Evolutionary conservation across 345 rosid genomes (phyloP), one percentile per base, ranked within the genome.

Genomic region (Kernera saxatilis): DNA sequence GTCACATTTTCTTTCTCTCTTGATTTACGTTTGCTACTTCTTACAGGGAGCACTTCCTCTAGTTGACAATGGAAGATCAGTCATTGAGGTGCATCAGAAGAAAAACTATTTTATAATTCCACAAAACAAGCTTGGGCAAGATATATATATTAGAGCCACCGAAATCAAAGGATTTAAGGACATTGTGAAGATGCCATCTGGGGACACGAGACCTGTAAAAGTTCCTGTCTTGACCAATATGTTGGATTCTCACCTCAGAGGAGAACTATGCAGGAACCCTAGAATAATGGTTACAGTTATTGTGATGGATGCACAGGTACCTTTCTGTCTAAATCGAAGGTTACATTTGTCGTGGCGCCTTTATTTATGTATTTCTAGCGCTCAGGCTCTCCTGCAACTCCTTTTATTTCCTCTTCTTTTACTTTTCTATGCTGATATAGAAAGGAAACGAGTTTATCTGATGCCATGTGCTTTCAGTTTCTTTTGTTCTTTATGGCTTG

Each of bases 121-220:
- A 36, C 87, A 85, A 72, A 94, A 94, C 82, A 91, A 89, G 81
- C 94, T 94, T 77, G 99, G 97, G 69, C 90, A 84, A 77, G 99
- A 94, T 73, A 88, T 94, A 71, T 91, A 83, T 77, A 81, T 94
- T 46, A 86, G 93, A 53, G 85, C 92, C 51, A 80, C 84, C 14
- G 92, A 91, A 78, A 80, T 73, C 61, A 74, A 78, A 77, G 93
- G 91, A 33, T 77, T 75, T 27, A 74, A 84, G 6, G 83, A 87
- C 72, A 70, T 86, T 40, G 77, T 79, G 65, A 86, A 83, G 79
- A 86, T 94, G 96, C 93, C 96, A 67, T 90, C 97, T 76, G 99
- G 99, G 68, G 93, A 88, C 84, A 71, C 64, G 72, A 89, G 82
- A 80, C 87, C 93, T 55, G 74, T 94, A 45, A 91, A 88, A 79